Base-by-base conservation (phyloP, 1,284 basidiomycete species). In the Phenoliferia sp. region DNA sequence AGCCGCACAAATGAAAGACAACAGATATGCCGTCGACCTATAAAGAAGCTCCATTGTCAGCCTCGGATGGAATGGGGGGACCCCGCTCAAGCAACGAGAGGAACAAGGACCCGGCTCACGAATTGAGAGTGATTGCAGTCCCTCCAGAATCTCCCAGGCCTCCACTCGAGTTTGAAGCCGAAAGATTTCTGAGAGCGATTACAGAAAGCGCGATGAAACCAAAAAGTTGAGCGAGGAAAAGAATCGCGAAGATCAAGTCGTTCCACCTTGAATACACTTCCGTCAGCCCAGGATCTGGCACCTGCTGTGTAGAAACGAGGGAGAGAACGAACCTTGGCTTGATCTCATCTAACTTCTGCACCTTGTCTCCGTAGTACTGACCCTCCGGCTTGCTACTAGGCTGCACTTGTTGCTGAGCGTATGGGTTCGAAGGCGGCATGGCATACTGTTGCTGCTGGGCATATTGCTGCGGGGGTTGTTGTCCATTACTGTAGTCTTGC, bases 141-240 rank as follows among this genome's bases (percentile, higher is more conserved):
- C 74, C 74, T n/a, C 61, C 58, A 17, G 62, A 22, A 39, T 65
- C n/a, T 3, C 69, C 66, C n/a, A 69, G 64, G 3, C 67, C 68
- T 44, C 69, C 69, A 3, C 48, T 29, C 1, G 17, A 48, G 19
- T 57, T 22, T 39, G 61, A 59, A 2, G 66, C 63, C 17, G 55
- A 64, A 2, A 76, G 63, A 12, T 72, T 68, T n/a, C 76, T 73
- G 5, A 80, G 71, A n/a, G 74, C 74, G 70, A 79, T 75, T 70
- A 80, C 79, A n/a, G 75, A 74, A 63, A 79, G 63, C 19, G 78
- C 79, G 66, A 79, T 74, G 74, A 77, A 80, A 4, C 76, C 79
- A 31, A 62, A 69, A 65, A 80, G 75, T 52, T 80, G 78, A 35
- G 76, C 75, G 62, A 78, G 63, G 74, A 79, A 80, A 35, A 80